Evolutionary conservation across 2,329 filamentous ascomycete genomes (phyloP).

Genomic region (Tolypocladium nubicola): DNA sequence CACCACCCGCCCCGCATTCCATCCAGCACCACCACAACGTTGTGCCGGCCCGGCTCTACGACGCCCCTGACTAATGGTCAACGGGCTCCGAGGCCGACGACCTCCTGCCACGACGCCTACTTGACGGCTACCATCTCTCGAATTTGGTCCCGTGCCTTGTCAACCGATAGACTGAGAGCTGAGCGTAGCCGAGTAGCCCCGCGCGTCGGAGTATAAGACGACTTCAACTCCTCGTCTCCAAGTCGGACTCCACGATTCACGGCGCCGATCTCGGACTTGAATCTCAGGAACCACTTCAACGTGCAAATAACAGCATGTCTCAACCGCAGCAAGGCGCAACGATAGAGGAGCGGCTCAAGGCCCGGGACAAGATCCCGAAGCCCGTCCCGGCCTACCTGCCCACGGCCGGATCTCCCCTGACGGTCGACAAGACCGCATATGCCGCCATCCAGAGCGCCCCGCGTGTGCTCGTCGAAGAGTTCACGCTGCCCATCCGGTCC

Average conservation of each 20-base stretch:
- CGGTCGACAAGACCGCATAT: constrained; percentile 40
- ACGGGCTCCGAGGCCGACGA: neutral
- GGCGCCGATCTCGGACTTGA: neutral
- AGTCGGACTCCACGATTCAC: neutral
- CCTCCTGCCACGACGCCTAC: neutral
- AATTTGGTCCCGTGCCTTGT: neutral
- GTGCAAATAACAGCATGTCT: constrained; percentile 4
- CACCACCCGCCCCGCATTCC: neutral
- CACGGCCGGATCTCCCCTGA: constrained; percentile 29
- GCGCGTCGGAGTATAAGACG: neutral
- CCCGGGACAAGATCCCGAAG: constrained; percentile 32
- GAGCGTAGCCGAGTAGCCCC: neutral
- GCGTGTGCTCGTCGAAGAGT: constrained; percentile 33
- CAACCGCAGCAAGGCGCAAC: constrained; percentile 4
- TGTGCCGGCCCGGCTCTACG: neutral
- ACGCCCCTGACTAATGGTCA: neutral
- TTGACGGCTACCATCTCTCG: too few species aligned
- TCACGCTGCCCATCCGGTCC: constrained; percentile 61
- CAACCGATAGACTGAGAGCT: neutral
- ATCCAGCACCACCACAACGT: neutral
- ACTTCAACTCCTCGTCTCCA: neutral
- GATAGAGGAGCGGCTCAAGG: constrained; percentile 26
- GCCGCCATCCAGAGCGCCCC: constrained; percentile 45
- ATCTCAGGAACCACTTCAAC: neutral
- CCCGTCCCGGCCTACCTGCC: constrained; percentile 39